phyloP scores from a whole-genome alignment of 139 green algal species.

The Eudorina sp. region DNA sequence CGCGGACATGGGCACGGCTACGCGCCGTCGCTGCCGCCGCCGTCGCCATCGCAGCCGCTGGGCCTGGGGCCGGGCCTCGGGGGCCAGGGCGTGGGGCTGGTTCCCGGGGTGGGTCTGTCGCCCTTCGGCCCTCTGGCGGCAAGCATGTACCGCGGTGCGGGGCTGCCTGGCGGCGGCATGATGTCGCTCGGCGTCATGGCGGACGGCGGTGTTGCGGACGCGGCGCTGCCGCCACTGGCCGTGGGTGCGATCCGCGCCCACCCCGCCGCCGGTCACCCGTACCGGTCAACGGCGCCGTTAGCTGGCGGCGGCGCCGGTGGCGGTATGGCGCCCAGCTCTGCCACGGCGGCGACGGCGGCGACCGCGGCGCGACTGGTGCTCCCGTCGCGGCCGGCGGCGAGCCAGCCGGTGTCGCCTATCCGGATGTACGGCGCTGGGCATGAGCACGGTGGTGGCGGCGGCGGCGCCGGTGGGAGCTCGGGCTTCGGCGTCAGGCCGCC shows the following conservation, averaged over 20 bases:
- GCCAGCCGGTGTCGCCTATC: slow-evolving; percentile 10
- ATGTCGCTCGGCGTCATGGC: no score
- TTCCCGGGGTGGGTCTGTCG: neutral
- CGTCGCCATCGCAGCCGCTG: no score
- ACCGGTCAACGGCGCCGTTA: neutral
- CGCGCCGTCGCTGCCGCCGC: no score
- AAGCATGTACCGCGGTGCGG: no score
- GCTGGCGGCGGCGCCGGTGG: neutral
- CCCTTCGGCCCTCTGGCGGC: no score
- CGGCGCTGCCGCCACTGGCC: no score
- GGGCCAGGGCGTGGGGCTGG: neutral
- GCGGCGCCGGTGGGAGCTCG: no score
- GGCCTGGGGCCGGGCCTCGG: neutral
- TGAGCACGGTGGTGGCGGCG: neutral
- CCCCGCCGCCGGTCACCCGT: neutral
- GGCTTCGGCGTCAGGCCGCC: no score
- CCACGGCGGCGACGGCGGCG: neutral
- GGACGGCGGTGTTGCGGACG: no score
- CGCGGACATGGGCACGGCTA: no score
- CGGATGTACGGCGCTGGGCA: neutral
- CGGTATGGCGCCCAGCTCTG: neutral
- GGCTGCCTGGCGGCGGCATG: no score
- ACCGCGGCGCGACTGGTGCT: neutral
- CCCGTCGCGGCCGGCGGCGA: neutral
- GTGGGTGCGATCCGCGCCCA: neutral